Base-by-base conservation (phyloP, 805 yeast species). In the Yarrowia bubula region DNA sequence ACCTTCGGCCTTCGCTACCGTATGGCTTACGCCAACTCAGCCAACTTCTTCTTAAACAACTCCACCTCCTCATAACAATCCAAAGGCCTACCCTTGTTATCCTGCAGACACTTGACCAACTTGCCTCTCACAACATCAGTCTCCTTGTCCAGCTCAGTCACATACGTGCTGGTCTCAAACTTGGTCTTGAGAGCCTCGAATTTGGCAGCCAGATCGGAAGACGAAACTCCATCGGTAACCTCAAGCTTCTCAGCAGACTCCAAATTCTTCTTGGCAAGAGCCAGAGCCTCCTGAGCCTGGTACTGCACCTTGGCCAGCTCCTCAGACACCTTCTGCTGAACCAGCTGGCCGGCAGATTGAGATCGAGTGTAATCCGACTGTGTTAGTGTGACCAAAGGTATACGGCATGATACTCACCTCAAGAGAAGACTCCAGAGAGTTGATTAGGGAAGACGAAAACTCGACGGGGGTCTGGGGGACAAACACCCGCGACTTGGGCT, bases 311-410 rank as follows among this genome's bases (percentile, higher is more conserved):
- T 70, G 33, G 69, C 68, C 39, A 77, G 73, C 57, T 75, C 74
- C 66, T 70, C 70, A 11, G 75, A 66, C 8, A 77, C 78, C 63
- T 68, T 67, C 14, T 74, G 75, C 69, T 77, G 78, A 60, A 77
- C 71, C 65, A 71, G 68, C 66, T 72, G 71, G 17, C 73, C 75
- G 8, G 72, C 48, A 64, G 69, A 70, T 51, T 76, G 77, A 22
- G 70, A 62, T 46, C 79, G 76, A 18, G 77, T 73, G 66, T 72
- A 73, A 67, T 77, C 78, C 43, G 79, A 72, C 70, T 61, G 66
- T 18, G 65, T 63, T 35, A 66, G 64, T 15, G 18, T 1, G 13
- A 2, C 14, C 15, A 13, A 8, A 13, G 7, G 41, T 37, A 15
- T 37, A 11, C 32, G 11, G 13, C 28, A 1, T 10, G 11, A 11